Conservation (phyloP, 129 eudicot genomes). For the Kitagawia praeruptora region DNA sequence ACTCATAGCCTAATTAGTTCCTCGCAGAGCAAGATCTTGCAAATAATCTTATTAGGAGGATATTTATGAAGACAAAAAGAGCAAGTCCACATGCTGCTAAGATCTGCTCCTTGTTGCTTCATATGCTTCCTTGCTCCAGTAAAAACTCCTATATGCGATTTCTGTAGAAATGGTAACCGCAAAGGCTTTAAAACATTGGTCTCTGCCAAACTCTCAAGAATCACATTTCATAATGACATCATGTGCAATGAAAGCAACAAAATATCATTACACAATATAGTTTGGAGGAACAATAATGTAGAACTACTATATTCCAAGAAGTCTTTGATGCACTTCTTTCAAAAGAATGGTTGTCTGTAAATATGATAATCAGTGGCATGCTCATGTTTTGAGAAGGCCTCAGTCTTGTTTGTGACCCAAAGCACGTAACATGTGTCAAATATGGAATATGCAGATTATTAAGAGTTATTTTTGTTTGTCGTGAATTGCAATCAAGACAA, state of each 20-base stretch:
- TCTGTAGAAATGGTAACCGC: constrained; percentile 5
- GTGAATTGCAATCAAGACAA: too few relatives aligned
- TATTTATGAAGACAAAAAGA: neutral
- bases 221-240: neutral
- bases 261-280: neutral
- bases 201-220: neutral
- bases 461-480: neutral
- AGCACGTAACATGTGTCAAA: neutral
- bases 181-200: neutral
- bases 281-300: neutral
- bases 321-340: neutral
- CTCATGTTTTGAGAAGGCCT: too few relatives aligned
- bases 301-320: neutral
- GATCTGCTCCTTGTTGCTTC: neutral
- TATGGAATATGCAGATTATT: neutral
- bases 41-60: neutral
- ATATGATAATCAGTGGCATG: neutral
- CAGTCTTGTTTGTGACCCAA: too few relatives aligned
- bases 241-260: neutral
- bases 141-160: neutral
- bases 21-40: neutral
- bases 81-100: neutral
- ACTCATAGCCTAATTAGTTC: neutral
- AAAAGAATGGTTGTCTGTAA: neutral
- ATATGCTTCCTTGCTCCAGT: neutral